Evolutionary conservation across 78 protist genomes (phyloP).

Genomic region (Corallochytrium limacisporum): DNA sequence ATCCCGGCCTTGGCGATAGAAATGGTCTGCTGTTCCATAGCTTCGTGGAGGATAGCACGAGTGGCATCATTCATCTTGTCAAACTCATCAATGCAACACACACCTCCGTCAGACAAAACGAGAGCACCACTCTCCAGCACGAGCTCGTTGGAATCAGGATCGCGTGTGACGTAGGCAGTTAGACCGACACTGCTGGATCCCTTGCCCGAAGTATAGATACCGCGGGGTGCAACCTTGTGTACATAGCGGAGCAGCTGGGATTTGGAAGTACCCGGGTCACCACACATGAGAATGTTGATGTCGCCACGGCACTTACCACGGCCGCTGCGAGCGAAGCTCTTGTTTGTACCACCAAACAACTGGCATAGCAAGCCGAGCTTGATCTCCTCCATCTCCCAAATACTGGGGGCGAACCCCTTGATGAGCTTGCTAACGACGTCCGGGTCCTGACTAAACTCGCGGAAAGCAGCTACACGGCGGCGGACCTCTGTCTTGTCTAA

Average conservation of each 20-base stretch:
- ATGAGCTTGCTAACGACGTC: too few species aligned
- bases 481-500: conserved; percentile 70
- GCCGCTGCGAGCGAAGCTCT: conserved; percentile 6
- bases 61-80: conserved; percentile 96
- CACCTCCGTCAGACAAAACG: conserved; percentile 85
- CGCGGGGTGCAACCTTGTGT: conserved; percentile 92
- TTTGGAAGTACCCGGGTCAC: conserved; percentile 98
- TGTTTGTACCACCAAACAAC: conserved; percentile 84
- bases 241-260: conserved; percentile 93
- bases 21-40: conserved; percentile 99
- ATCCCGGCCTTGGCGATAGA: conserved; percentile 99
- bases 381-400: conserved; percentile 85
- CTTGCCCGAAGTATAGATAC: conserved; percentile 97
- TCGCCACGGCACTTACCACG: conserved; percentile 57
- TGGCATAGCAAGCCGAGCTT: conserved; percentile 94
- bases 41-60: conserved; percentile 96
- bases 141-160: conserved; percentile 84
- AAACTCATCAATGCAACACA: conserved; percentile 99
- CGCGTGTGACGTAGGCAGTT: conserved; percentile 92
- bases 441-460: too few species aligned
- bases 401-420: conserved; percentile 91
- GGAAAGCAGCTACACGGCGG: conserved; percentile 2
- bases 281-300: conserved; percentile 89
- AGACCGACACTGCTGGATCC: conserved; percentile 98
- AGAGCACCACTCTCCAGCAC: conserved; percentile 92